Base-by-base conservation (phyloP, 2,329 filamentous ascomycete genomes). In the Camillea tinctor region DNA sequence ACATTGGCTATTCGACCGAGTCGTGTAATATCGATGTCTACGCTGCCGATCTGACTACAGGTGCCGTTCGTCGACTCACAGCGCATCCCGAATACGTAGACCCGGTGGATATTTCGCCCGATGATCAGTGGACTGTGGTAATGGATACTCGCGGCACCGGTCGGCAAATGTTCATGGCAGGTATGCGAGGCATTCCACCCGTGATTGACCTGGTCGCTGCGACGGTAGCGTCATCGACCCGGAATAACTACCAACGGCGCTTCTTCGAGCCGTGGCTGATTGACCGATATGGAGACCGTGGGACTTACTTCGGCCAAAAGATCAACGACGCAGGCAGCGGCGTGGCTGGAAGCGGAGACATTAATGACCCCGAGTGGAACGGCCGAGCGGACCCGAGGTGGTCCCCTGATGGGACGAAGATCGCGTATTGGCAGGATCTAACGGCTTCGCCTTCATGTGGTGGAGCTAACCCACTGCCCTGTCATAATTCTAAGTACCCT, bases 361-460 rank as follows among this genome's bases (percentile, higher is more conserved):
- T 77, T n/a, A 76, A 78, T 56, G 79, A 81, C 56, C 75, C 79
- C 0, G 72, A 79, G 23, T 82, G 80, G 80, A 82, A 82, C 63
- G 80, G 71, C 3, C 67, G 70, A 11, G 80, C 80, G 4, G 80
- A 82, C 63, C 80, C 78, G 2, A 69, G 66, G 1, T 79, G 71
- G 51, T 77, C 75, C 1, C 70, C 64, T 1, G 80, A 82, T 61
- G 73, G 75, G 4, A 81, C 78, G 0, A 64, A 69, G 1, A 74
- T 82, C 40, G 75, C 74, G 0, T 83, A 77, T 61, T 80, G 68
- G 67, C 76, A 82, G 62, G 68, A 68, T 2, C 65, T 78, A 6
- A 73, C 74, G 0, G 62, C 74, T 1, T 60, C 73, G 0, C 80
- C 79, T 0, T 74, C 73, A 0, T 82, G 80, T 59, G 79, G 78